These are phyloP conservation scores for Puccinia hordei DNA, from an alignment of 1,284 basidiomycete species.

Conservation along the genomic window DNA sequence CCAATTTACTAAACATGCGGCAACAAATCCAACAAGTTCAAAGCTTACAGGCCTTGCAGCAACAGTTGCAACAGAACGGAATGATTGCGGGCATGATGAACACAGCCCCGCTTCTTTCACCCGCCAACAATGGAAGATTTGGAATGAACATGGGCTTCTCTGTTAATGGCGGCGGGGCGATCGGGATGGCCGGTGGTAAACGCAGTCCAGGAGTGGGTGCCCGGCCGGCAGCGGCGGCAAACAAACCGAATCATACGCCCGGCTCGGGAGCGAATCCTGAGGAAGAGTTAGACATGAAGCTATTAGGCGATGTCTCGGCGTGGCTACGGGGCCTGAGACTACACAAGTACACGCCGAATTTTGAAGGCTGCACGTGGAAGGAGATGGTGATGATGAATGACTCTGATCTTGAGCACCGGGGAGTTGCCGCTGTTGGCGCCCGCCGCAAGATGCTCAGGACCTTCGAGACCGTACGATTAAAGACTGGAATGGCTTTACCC, in stretches of 20 bases:
- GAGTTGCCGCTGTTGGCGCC: slow-evolving; percentile 92
- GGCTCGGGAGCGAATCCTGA: slow-evolving; percentile 61
- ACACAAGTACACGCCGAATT: slow-evolving; percentile 95
- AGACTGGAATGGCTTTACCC: slow-evolving; percentile 58
- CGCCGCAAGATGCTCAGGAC: slow-evolving; percentile 82
- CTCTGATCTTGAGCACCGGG: slow-evolving; percentile 81
- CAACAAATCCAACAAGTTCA: slow-evolving; percentile 56
- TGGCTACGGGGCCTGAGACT: slow-evolving; percentile 92
- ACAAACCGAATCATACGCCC: slow-evolving; percentile 50
- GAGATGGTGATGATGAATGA: slow-evolving; percentile 95
- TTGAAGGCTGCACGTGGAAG: slow-evolving; percentile 85
- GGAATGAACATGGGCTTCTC: slow-evolving; percentile 63
- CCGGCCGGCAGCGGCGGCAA: slow-evolving; percentile 51
- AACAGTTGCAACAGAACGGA: slow-evolving; percentile 52
- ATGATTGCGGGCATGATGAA: slow-evolving; percentile 54
- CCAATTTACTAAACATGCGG: slow-evolving; percentile 65
- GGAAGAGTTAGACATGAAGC: slow-evolving; percentile 83
- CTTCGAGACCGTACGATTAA: slow-evolving; percentile 57
- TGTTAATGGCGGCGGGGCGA: slow-evolving; percentile 62
- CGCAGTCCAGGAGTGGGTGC: slow-evolving; percentile 51
- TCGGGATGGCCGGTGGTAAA: slow-evolving; percentile 21
- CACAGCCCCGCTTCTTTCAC: slow-evolving; percentile 29
- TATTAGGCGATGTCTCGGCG: slow-evolving; percentile 82
- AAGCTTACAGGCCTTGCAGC: slow-evolving; percentile 49
- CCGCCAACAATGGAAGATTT: slow-evolving; percentile 52